Evolutionary conservation across 176 grass and related monocot genomes (phyloP), one percentile per base, ranked within the genome.

Genomic region (Otatea glauca): DNA sequence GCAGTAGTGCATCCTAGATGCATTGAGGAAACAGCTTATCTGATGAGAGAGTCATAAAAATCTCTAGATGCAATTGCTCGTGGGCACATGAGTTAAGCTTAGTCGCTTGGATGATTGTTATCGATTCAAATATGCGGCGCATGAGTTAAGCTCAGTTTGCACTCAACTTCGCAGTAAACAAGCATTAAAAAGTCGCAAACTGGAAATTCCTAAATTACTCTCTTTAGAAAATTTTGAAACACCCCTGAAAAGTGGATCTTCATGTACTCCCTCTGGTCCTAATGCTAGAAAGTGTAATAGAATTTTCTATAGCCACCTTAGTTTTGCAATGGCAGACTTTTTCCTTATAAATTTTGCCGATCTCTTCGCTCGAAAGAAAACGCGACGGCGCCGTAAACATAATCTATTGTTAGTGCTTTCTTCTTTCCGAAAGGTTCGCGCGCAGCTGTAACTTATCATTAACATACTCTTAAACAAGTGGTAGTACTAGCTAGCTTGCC

Each of bases 381-480:
- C 49, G 11, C 69, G 70, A 20, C 77, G 85, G 77, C 77, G 85
- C 69, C 77, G 85, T 41, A 37, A 35, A 48, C 20, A 29, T 17
- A 75, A 48, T 81, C 4, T 87, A 87, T 81, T 59, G 70, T 64
- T 59, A 87, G 85, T 87, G 85, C 85, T 68, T 3, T 17, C 14
- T 9, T 15, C 68, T 87, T 87, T 74, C 38, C 18, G 70, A 75
- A 87, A 87, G 70, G 37, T 49, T 23, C 0, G 14, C 49, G 69
- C 68, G 43, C 17, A 21, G 64, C 45, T 67, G 72, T 43, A 54
- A 67, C 59, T 82, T 54, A 69, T 7, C n/a, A 44, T 58, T 60
- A 24, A 59, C 24, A 51, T 21, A 34, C 25, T 49, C 47, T 66
- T 81, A 74, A 74, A 77, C 42, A 32, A 78, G 21, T 35, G 53